These are phyloP conservation scores for Microthlaspi erraticum DNA, from an alignment of 345 rosid species.

Conservation along the genomic window DNA sequence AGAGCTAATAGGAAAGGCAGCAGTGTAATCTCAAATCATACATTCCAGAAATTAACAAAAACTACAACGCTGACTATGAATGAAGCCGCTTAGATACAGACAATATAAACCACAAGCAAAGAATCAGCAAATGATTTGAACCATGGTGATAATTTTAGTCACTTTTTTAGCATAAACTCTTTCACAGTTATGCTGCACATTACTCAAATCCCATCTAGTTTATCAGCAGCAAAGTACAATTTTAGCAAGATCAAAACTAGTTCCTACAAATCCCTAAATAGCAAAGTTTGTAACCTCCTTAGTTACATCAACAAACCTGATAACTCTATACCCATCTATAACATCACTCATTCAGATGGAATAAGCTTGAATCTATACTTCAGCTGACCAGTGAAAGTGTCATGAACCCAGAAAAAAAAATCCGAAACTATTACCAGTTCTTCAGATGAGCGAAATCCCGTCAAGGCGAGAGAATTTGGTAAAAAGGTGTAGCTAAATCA, in stretches of 20 bases:
- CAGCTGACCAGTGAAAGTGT: slow-evolving; percentile 8
- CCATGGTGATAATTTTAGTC: not conserved
- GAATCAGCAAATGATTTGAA: not conserved
- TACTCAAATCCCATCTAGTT: slow-evolving; percentile 4
- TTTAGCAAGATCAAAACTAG: not conserved
- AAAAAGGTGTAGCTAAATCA: slow-evolving; percentile 30
- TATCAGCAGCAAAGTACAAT: not conserved
- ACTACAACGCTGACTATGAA: not conserved
- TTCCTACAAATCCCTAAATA: not conserved
- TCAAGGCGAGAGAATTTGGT: slow-evolving; percentile 19
- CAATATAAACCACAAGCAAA: slow-evolving; percentile 5
- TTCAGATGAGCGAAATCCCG: slow-evolving; percentile 27
- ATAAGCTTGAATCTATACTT: slow-evolving; percentile 1
- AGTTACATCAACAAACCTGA: slow-evolving; percentile 12
- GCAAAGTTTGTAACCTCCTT: slow-evolving; percentile 9
- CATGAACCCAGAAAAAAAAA: not conserved
- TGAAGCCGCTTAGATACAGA: slow-evolving; percentile 8
- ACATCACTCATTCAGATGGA: slow-evolving; percentile 2
- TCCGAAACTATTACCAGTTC: slow-evolving; percentile 23
- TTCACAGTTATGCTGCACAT: not conserved
- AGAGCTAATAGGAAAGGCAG: slow-evolving; percentile 6
- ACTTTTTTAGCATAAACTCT: not conserved
- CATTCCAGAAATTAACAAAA: not conserved
- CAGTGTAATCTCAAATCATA: not conserved
- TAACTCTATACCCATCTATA: slow-evolving; percentile 13